phyloP scores from a whole-genome alignment of 805 yeast genomes.

The Scheffersomyces lignosus region DNA sequence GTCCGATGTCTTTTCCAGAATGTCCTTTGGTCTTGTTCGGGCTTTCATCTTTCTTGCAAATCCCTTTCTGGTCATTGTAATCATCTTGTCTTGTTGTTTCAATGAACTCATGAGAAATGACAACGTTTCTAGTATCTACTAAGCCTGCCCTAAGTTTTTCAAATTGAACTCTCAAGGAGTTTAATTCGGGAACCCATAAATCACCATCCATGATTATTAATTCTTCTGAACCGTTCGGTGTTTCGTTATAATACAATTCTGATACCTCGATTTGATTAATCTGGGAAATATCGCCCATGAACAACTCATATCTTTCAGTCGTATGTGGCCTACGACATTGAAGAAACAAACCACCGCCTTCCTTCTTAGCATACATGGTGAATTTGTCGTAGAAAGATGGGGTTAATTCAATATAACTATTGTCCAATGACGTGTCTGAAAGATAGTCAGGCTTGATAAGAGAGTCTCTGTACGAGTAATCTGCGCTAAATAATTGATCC shows the following conservation, averaged over 20 bases:
- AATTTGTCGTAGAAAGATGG: conserved; percentile 25
- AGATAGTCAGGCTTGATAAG: conserved; percentile 44
- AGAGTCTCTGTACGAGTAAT: conserved; percentile 38
- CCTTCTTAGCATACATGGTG: conserved; percentile 18
- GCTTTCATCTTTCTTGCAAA: neutral
- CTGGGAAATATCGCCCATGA: conserved; percentile 27
- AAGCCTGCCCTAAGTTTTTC: conserved; percentile 45
- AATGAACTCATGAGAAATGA: conserved; percentile 28
- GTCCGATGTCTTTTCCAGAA: conserved; percentile 7
- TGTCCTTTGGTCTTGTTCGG: neutral
- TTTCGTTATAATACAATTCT: conserved; percentile 9
- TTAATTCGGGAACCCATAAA: conserved; percentile 40
- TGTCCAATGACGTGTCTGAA: conserved; percentile 15
- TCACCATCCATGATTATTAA: conserved; percentile 19
- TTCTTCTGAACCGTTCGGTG: conserved; percentile 7
- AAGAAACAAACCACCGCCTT: conserved; percentile 34
- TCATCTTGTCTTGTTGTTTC: conserved; percentile 9
- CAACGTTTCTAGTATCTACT: conserved; percentile 40
- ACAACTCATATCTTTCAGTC: conserved; percentile 24
- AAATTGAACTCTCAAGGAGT: conserved; percentile 44
- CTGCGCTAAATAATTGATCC: conserved; percentile 46
- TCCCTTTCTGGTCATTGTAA: conserved; percentile 2
- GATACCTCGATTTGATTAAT: conserved; percentile 26
- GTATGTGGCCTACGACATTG: conserved; percentile 25
- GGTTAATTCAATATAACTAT: conserved; percentile 30